Conservation (phyloP, 306 rosid species). For the Lagenaria siceraria region DNA sequence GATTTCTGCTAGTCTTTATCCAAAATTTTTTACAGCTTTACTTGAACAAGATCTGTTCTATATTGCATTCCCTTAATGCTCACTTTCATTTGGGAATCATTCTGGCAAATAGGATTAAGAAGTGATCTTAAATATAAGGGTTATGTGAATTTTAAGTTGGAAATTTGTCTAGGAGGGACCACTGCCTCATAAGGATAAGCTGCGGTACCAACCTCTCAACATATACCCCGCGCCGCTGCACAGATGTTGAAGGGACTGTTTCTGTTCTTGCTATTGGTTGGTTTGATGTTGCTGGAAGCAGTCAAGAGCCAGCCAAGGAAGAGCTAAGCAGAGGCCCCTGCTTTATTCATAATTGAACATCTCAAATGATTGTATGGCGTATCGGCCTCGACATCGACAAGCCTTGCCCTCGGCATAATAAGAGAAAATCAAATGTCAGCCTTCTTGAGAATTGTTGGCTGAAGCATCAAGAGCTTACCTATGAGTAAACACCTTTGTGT, state of each 20-base stretch:
- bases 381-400: background rate
- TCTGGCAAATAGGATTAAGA: background rate
- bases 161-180: conserved; percentile 58
- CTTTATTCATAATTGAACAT: background rate
- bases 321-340: background rate
- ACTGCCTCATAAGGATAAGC: conserved; percentile 44
- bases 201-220: conserved; percentile 42
- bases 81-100: background rate
- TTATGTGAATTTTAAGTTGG: background rate
- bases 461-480: background rate
- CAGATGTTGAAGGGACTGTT: conserved; percentile 43
- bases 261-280: background rate
- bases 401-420: background rate
- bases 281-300: background rate
- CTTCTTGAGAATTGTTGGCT: background rate
- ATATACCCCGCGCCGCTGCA: conserved; percentile 83
- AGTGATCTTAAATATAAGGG: background rate
- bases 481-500: background rate
- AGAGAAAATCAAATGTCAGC: background rate
- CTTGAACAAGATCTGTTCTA: no score
- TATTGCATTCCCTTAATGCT: background rate
- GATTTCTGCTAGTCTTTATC: background rate
- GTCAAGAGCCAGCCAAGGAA: background rate
- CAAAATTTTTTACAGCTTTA: no score
- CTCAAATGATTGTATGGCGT: background rate